Base-by-base conservation (phyloP, 257 asterid genomes). In the Sherardia arvensis region DNA sequence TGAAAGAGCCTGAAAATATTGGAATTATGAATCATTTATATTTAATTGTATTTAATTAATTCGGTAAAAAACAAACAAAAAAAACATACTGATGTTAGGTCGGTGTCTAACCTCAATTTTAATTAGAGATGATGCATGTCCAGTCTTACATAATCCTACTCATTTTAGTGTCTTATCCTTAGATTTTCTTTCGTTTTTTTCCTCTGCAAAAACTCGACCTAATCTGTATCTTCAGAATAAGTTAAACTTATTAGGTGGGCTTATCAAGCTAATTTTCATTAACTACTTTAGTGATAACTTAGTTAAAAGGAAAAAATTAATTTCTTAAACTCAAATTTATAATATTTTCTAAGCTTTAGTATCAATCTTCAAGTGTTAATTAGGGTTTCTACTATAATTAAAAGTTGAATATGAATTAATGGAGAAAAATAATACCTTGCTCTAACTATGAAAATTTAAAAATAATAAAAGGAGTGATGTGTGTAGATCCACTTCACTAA, bases 81-180 rank as follows among this genome's bases (percentile, higher is more conserved):
- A 30, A 43, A 43, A 43, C 45, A 73, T 71, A 17, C 70, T 82
- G 84, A 84, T 79, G 83, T 67, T 73, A 58, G 81, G 84, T 45
- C 82, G 88, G 85, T 72, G 72, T 80, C 84, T 76, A 84, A 78
- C 68, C 32, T 45, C 5, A 64, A 28, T 64, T 43, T 27, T 28
- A 43, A 67, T 73, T 14, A 20, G 53, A 20, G 53, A 59, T 58
- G 53, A 57, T 54, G 30, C 30, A 10, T 15, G 3, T n/a, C 51
- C 17, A 43, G 21, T 43, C 51, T 43, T 49, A n/a, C 7, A 56
- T 28, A 56, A 22, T 15, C 38, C 33, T 57, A 23, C 30, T 30
- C 8, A 47, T 64, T 67, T 69, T 54, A 59, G 4, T 38, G 22
- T 60, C 32, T 63, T 34, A 55, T 27, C 34, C 53, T 40, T 20